Base-by-base conservation (phyloP, 768 basidiomycete genomes). In the Phallus indusiatus region DNA sequence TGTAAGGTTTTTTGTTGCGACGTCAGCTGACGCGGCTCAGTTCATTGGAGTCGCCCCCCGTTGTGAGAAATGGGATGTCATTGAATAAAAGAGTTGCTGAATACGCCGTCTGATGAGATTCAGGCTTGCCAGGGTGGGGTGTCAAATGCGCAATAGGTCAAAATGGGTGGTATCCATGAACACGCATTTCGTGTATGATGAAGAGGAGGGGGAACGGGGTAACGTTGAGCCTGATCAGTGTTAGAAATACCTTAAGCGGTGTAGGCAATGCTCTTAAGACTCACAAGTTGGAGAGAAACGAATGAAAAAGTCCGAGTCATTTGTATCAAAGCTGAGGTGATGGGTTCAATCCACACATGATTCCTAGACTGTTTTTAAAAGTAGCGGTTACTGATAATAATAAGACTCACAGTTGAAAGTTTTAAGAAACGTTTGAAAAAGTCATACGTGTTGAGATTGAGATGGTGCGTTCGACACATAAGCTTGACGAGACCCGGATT, bases 171-270 rank as follows among this genome's bases (percentile, higher is more conserved):
- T 57, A 66, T 18, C 65, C 71, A 47, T 68, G 70, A 53, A 71
- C 70, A 14, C 72, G 70, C 69, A 71, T 70, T 62, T 75, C 71
- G 47, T 73, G 73, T 54, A 70, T 64, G 42, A 72, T 67, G 61
- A 73, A 71, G 17, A 71, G 56, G 53, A 67, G 60, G 37, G 71
- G 68, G 62, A 73, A 72, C 0, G 71, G 71, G 10, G 63, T 69
- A 22, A 4, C 3, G 53, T 53, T 74, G 53, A 14, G 47, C 46
- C 63, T 67, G 59, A 20, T 54, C 53, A 17, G 7, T 21, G 35
- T 53, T 21, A 47, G n/a, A 24, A 50, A 46, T 21, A n/a, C 12
- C 14, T 14, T 10, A 10, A 3, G 2, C 4, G n/a, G n/a, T 14
- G 12, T 10, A 42, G 12, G 42, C 42, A n/a, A 42, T 2, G 28